Evolutionary conservation across 495 filamentous ascomycete species (phyloP).

Genomic region (Lindgomyces ingoldianus): DNA sequence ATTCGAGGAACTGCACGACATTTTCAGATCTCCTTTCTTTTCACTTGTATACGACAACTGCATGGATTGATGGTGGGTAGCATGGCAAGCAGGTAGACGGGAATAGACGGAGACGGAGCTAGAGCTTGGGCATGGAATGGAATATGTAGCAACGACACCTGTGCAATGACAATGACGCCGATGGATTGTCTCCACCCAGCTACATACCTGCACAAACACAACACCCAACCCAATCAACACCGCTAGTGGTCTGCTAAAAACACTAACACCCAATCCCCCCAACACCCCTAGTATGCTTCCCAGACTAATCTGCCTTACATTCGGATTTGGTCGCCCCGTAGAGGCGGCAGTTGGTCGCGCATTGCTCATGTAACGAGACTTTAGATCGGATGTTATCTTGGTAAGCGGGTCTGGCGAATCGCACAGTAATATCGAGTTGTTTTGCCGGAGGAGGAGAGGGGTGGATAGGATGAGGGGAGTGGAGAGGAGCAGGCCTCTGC

Average conservation of each 20-base stretch:
- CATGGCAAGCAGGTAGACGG: no score
- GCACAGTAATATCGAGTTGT: slow-evolving; percentile 15
- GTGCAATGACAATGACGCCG: no score
- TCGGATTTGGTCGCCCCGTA: slow-evolving; percentile 46
- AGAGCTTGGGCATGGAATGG: no score
- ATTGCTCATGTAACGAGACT: background rate
- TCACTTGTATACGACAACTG: background rate
- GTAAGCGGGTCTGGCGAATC: slow-evolving; percentile 15
- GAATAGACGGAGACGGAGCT: no score
- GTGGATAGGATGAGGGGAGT: slow-evolving; percentile 21
- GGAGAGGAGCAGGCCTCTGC: slow-evolving; percentile 13
- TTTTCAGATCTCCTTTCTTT: slow-evolving; percentile 1
- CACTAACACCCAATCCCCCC: slow-evolving; percentile 67
- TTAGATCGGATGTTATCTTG: slow-evolving; percentile 27
- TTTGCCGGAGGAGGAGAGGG: slow-evolving; percentile 2
- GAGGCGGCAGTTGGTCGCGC: background rate
- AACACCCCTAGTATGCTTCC: slow-evolving; percentile 71
- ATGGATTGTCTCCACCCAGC: no score
- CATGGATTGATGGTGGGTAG: no score
- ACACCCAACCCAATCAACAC: slow-evolving; percentile 70
- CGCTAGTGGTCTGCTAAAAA: slow-evolving; percentile 75
- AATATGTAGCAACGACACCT: no score
- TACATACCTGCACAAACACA: slow-evolving; percentile 69
- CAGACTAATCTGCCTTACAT: slow-evolving; percentile 66
- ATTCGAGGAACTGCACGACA: slow-evolving; percentile 62